Evolutionary conservation across 1,284 basidiomycete genomes (phyloP), one percentile per base, ranked within the genome.

Genomic region (Cryptococcus hybrid): DNA sequence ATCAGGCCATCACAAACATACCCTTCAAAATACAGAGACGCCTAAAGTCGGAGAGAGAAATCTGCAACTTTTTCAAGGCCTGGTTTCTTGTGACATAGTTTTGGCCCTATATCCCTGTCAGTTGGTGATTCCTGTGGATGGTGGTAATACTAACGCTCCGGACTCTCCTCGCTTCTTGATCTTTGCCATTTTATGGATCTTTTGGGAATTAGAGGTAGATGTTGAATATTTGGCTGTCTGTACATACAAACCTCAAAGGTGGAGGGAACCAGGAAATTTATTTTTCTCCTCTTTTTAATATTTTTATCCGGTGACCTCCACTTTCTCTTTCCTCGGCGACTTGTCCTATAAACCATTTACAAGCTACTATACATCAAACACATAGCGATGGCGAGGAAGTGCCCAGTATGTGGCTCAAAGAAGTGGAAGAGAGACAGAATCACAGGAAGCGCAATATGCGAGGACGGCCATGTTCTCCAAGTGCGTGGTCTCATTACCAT

Each of bases 11-110:
- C 36, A 74, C 81, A 58, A 66, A 90, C 93, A 30, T 30, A 30
- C 30, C 96, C 83, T 99, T 99, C 67, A 99, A 82, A 68, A 99
- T 99, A 79, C 96, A 99, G 52, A 99, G 82, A 58, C 96, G 84
- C 61, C 96, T 86, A 80, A 99, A 99, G 79, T 99, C 96, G 56
- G 93, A 90, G 43, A 99, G 83, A 40, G 95, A 95, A 76, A 93
- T 90, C 80, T 99, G 96, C 18, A 99, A 84, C 81, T 90, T 94
- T 78, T 90, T 92, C 59, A 93, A 82, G 34, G 92, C 93, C 59
- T 88, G 82, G 59, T 92, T 92, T 46, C 96, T 86, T 47, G 96
- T 99, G 62, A 91, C 83, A 75, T 94, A 96, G 67, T 92, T 93
- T 95, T 99, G 59, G 93, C 93, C 57, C 82, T 75, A 51, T 4